Conservation (phyloP, 805 yeast species). For the Vanderwaltozyma verrucispora region DNA sequence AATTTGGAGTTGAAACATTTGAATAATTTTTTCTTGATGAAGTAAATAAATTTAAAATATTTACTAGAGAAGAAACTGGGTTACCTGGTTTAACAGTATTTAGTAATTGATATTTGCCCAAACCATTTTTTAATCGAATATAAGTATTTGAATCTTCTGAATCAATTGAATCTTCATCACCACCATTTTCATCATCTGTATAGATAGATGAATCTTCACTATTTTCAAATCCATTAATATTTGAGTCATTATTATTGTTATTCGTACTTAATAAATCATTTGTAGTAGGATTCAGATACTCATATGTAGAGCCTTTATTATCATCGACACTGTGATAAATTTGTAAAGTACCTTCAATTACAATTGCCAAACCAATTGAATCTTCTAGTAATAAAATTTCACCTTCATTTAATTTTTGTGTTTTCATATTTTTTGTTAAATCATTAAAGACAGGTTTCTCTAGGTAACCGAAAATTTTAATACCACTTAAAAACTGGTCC, state of each 20-base stretch:
- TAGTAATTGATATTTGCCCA: constrained; percentile 51
- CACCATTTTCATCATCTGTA: too few relatives aligned
- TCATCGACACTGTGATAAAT: constrained; percentile 46
- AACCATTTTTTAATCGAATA: constrained; percentile 17
- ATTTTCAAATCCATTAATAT: background rate
- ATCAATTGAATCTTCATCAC: constrained; percentile 19
- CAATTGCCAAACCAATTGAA: constrained; percentile 77
- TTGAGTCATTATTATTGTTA: background rate
- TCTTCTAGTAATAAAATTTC: constrained; percentile 69
- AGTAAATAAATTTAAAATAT: constrained; percentile 68
- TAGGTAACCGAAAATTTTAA: constrained; percentile 86
- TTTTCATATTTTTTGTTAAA: constrained; percentile 81
- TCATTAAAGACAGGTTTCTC: constrained; percentile 89
- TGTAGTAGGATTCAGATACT: background rate
- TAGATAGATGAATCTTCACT: too few relatives aligned
- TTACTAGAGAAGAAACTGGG: constrained; percentile 74
- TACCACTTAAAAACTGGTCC: constrained; percentile 84
- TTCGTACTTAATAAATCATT: too few relatives aligned
- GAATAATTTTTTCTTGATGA: background rate
- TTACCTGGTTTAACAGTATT: constrained; percentile 77
- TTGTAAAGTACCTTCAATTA: constrained; percentile 83
- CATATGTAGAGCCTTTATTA: background rate
- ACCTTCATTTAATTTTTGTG: constrained; percentile 67
- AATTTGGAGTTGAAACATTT: background rate
- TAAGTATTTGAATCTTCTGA: constrained; percentile 29